A percentile compares a stretch with the other conserved stretches of the same genome.
Conservation (phyloP, 2,329 filamentous ascomycete species). For the Penicillium sp. region DNA sequence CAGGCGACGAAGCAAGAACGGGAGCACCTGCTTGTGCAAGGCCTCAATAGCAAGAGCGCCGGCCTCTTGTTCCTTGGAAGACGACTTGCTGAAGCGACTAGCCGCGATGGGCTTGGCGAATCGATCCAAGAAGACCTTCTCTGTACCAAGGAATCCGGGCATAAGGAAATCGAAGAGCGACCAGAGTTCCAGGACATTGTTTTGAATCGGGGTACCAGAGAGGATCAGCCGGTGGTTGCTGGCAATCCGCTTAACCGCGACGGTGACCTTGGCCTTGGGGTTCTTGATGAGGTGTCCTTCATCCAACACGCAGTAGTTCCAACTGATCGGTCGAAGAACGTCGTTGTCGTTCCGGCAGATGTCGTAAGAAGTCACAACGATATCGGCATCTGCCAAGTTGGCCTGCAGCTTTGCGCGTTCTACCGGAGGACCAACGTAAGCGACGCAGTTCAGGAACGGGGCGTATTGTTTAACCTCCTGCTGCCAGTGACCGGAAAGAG, state of each 20-base stretch:
- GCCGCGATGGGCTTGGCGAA: slow-evolving; percentile 93
- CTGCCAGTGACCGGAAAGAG: slow-evolving; percentile 97
- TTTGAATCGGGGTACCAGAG: slow-evolving; percentile 94
- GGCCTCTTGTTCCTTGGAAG: slow-evolving; percentile 94
- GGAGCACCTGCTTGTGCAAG: slow-evolving; percentile 94
- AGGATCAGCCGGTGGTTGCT: slow-evolving; percentile 95
- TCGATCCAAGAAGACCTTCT: slow-evolving; percentile 92
- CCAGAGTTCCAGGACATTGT: slow-evolving; percentile 94
- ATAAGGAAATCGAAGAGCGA: slow-evolving; percentile 98
- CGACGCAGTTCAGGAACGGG: slow-evolving; percentile 78
- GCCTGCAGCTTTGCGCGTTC: slow-evolving; percentile 66
- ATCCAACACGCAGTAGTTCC: slow-evolving; percentile 96
- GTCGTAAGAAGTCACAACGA: slow-evolving; percentile 96
- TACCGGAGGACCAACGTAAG: slow-evolving; percentile 80
- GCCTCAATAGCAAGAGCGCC: slow-evolving; percentile 93
- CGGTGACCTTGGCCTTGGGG: slow-evolving; percentile 87
- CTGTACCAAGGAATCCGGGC: slow-evolving; percentile 91
- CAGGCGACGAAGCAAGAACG: slow-evolving; percentile 86
- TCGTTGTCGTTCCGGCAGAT: slow-evolving; percentile 93
- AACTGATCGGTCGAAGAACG: slow-evolving; percentile 68
- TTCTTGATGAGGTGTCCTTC: slow-evolving; percentile 99
- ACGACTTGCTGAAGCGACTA: slow-evolving; percentile 90
- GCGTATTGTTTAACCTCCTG: slow-evolving; percentile 95
- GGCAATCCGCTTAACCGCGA: slow-evolving; percentile 77
- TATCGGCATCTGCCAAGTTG: slow-evolving; percentile 67